These are phyloP conservation scores for Pythium sukuiense DNA, from an alignment of 352 stramenopile genomes.

Conservation along the genomic window DNA sequence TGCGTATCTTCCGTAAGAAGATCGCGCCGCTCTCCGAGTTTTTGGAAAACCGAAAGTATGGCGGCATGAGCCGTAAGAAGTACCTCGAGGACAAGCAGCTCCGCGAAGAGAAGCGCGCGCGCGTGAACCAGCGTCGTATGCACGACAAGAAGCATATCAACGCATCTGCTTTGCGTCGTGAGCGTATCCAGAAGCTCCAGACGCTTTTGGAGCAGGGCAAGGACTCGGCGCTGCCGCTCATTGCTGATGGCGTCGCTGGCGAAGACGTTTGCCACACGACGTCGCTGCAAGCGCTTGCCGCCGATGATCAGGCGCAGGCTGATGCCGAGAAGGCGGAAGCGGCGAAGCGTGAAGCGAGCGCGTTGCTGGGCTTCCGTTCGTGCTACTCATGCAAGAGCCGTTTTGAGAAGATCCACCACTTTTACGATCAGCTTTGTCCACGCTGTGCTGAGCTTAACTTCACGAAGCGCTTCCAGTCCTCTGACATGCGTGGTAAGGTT, in stretches of 20 bases:
- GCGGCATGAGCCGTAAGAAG: conserved; percentile 80
- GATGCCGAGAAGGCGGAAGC: conserved; percentile 48
- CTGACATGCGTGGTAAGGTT: conserved; percentile 88
- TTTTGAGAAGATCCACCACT: conserved; percentile 95
- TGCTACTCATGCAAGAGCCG: conserved; percentile 96
- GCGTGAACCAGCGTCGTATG: conserved; percentile 85
- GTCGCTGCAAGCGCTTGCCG: conserved; percentile 60
- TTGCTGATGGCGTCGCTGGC: conserved; percentile 89
- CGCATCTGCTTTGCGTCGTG: conserved; percentile 84
- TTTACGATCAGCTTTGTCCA: conserved; percentile 96
- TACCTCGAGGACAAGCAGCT: conserved; percentile 89
- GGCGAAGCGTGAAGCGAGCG: conserved; percentile 58
- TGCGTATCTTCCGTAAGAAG: conserved; percentile 79
- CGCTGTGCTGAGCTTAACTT: conserved; percentile 94
- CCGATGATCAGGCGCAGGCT: conserved; percentile 49
- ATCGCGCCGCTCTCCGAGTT: conserved; percentile 74
- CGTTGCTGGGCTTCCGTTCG: conserved; percentile 84
- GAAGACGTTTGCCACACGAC: conserved; percentile 64
- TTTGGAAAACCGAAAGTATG: conserved; percentile 86
- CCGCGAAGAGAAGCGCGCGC: conserved; percentile 81
- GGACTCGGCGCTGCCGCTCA: conserved; percentile 74
- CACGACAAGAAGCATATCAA: conserved; percentile 94
- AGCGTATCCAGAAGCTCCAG: conserved; percentile 91
- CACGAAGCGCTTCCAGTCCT: conserved; percentile 92
- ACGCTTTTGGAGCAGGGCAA: conserved; percentile 86